These are phyloP conservation scores for Penicillium roqueforti DNA, from an alignment of 495 filamentous ascomycete species.

Conservation along the genomic window DNA sequence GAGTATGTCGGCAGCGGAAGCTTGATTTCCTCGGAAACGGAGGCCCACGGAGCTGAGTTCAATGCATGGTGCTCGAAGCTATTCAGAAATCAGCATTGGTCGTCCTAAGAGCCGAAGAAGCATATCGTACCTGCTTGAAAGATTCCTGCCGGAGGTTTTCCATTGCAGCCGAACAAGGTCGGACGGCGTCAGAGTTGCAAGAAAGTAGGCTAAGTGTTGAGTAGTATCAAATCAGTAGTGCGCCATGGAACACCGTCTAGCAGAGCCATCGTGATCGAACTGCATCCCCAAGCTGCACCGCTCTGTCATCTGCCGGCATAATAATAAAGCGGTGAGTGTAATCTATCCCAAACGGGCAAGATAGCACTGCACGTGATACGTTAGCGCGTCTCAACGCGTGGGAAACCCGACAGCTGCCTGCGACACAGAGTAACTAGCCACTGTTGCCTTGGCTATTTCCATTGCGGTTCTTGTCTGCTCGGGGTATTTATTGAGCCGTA, in stretches of 20 bases:
- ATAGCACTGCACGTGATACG: slow-evolving; percentile 32
- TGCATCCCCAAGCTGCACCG: slow-evolving; percentile 12
- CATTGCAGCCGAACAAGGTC: slow-evolving; percentile 22
- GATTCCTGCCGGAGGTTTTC: slow-evolving; percentile 38
- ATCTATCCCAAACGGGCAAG: slow-evolving; percentile 4
- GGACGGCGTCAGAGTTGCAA: background rate
- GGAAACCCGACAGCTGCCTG: slow-evolving; percentile 21
- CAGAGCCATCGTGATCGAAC: background rate
- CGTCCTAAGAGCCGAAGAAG: background rate
- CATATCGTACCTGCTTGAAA: slow-evolving; percentile 35
- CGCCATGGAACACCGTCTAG: background rate
- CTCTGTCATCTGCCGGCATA: slow-evolving; percentile 17
- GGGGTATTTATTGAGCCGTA: slow-evolving; percentile 7
- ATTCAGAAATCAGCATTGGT: slow-evolving; percentile 12
- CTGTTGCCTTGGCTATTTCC: slow-evolving; percentile 14
- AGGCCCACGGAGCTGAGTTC: slow-evolving; percentile 68
- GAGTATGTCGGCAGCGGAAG: slow-evolving; percentile 51
- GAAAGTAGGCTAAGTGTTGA: background rate
- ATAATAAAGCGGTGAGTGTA: slow-evolving; percentile 18
- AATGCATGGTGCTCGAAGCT: slow-evolving; percentile 77
- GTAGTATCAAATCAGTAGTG: background rate
- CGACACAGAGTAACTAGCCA: background rate
- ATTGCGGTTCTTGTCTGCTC: slow-evolving; percentile 4
- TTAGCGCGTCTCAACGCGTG: slow-evolving; percentile 41
- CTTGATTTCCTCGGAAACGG: slow-evolving; percentile 51